Evolutionary conservation across 1,284 basidiomycete genomes (phyloP).

Genomic region (Melampsora occidentalis): DNA sequence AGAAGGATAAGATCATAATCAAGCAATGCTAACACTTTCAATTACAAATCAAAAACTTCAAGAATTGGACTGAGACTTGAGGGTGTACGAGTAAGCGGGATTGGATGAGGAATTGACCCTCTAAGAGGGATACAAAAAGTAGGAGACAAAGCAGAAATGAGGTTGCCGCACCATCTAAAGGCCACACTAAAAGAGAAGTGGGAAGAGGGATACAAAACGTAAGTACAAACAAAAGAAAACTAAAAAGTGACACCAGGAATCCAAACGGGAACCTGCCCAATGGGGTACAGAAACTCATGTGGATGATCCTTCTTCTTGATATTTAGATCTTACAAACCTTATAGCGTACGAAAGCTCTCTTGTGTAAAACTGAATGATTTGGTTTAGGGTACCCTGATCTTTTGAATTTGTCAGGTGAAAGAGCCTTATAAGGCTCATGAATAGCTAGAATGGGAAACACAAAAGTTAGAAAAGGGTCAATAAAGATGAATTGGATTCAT

Average conservation of each 20-base stretch:
- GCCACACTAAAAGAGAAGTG: too few relatives aligned
- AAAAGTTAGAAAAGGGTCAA: neutral
- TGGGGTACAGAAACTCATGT: too few relatives aligned
- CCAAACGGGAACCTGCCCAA: too few relatives aligned
- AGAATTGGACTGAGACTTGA: neutral
- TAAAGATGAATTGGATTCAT: neutral
- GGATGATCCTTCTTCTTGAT: too few relatives aligned
- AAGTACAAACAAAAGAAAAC: too few relatives aligned
- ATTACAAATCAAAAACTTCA: neutral
- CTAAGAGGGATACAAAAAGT: too few relatives aligned
- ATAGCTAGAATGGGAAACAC: constrained; percentile 52
- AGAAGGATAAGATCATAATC: neutral
- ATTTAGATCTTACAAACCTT: constrained; percentile 60
- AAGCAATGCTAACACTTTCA: neutral
- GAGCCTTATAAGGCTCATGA: constrained; percentile 61
- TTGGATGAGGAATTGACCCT: neutral
- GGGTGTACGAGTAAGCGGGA: neutral
- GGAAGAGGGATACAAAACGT: too few relatives aligned
- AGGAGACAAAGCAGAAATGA: too few relatives aligned
- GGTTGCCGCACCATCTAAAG: too few relatives aligned
- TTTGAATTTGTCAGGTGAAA: constrained; percentile 63
- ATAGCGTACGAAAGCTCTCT: constrained; percentile 74
- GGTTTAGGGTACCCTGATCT: constrained; percentile 77
- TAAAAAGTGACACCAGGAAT: too few relatives aligned
- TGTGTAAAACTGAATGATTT: constrained; percentile 69